Base-by-base conservation (phyloP, 805 yeast genomes). In the Priceomyces fermenticarens region DNA sequence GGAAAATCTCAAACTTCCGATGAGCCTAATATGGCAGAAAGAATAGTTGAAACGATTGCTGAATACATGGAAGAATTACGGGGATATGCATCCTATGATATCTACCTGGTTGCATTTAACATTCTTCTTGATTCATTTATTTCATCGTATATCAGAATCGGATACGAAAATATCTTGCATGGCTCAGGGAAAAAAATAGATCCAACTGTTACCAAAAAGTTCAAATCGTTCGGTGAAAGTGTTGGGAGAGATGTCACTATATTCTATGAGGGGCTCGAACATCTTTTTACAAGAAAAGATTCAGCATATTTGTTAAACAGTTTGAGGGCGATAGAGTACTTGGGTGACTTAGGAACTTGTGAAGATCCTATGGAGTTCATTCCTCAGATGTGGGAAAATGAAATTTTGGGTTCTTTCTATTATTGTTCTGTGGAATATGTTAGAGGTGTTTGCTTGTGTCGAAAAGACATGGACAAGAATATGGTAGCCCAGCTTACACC, bases 381-480 rank as follows among this genome's bases (percentile, higher is more conserved):
- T 10, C 72, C 73, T 2, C 65, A 61, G 20, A 70, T 77, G 41
- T 85, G 89, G 81, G 71, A 70, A 52, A 60, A 53, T 40, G 78
- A 75, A 33, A 75, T 85, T 30, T 65, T 88, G 39, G 67, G 69
- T 10, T 75, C 75, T 31, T 88, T 83, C 66, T 82, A 88, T 65
- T 89, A 88, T 57, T 81, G 90, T 43, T 89, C 95, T 0, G 63
- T 83, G 6, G 83, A 78, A 38, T 77, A 88, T 53, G 72, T 90
- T 32, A 77, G 76, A 34, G 81, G 81, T 10, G 74, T 88, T 32
- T 70, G 89, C 39, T 67, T 70, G 48, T 75, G 68, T 52, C 66
- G 74, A 52, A 77, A 66, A 53, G 77, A 70, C 45, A 52, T 65
- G 54, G 74, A 70, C 31, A 53, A 57, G 43, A 47, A 51, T 15